Evolutionary conservation across 108 stramenopile genomes (phyloP).

Genomic region (Cyclostephanos tholiformis): DNA sequence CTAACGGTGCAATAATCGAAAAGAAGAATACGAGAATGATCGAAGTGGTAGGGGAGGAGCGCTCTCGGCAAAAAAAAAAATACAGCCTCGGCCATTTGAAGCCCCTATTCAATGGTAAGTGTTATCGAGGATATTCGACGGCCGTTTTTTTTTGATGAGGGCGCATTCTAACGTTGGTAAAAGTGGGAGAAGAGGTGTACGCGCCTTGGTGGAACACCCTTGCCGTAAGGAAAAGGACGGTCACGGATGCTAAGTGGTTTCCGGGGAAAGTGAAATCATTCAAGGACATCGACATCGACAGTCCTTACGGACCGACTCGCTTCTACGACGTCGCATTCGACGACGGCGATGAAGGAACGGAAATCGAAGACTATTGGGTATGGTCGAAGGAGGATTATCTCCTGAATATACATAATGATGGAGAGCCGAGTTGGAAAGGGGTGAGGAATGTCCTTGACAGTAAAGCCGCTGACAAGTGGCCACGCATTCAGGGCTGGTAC

Average conservation of each 20-base stretch:
- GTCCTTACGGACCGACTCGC: slow-evolving; percentile 12
- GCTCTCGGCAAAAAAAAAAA: background rate
- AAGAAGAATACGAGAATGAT: background rate
- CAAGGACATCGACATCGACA: background rate
- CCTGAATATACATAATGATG: background rate
- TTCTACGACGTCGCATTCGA: background rate
- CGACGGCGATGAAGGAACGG: background rate
- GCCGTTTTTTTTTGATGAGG: background rate
- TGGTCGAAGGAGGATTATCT: slow-evolving; percentile 13
- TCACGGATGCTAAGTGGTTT: background rate
- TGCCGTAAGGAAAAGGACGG: background rate
- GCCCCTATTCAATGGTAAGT: slow-evolving; percentile 4
- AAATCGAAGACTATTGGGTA: background rate
- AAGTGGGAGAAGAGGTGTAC: background rate
- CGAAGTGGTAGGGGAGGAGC: background rate
- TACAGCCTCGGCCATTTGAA: slow-evolving; percentile 1
- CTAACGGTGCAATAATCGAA: background rate
- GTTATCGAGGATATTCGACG: background rate
- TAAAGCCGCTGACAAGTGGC: background rate
- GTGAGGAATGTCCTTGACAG: background rate
- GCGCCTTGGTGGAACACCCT: slow-evolving; percentile 1
- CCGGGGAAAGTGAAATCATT: background rate
- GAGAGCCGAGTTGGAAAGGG: background rate
- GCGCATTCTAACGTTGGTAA: background rate
- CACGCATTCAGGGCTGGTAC: background rate